Base-by-base conservation (phyloP, 495 filamentous ascomycete species). In the Xylaria flabelliformis region DNA sequence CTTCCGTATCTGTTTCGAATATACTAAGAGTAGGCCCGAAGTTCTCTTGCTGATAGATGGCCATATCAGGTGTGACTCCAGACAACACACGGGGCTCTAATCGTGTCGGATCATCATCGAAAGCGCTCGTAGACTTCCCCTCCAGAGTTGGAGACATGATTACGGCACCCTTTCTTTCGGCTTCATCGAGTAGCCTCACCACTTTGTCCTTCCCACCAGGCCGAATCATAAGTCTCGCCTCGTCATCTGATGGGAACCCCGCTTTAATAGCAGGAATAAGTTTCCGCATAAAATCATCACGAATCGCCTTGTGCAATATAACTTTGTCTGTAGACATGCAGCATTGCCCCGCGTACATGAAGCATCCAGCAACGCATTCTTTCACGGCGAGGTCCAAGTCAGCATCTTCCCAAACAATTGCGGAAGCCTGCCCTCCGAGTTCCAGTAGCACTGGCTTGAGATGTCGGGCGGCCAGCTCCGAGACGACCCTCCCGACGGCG, bases 241-340 rank as follows among this genome's bases (percentile, higher is more conserved):
- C 51, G 12, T 55, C 51, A 29, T 55, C 51, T 3, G 51, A 55
- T 29, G 51, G 51, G 51, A 55, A 55, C 51, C 51, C 51, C 51
- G 24, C 21, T 55, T 55, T 29, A 12, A 55, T 29, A 19, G 51
- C 24, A 26, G 9, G n/a, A 26, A 55, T 13, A 15, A 55, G n/a
- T 15, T 29, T 55, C 10, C 29, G 51, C 10, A 15, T 29, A 10
- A 55, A 55, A 15, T 15, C 51, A 29, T 55, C 5, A 24, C 3
- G 24, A 12, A 55, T 55, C 51, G 51, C 4, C 51, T 55, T 55
- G 12, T 55, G 51, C 24, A 55, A 15, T 55, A 55, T 55, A 4
- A 29, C 24, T 15, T 55, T 55, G 51, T 55, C 51, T 12, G 51
- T 55, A 15, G 51, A 55, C 51, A 55, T 55, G 51, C 51, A 55